Percentiles rank a stretch among this genome's conserved stretches.
Conservation (phyloP, 257 asterid genomes). For the Nicotiana noctiflora region DNA sequence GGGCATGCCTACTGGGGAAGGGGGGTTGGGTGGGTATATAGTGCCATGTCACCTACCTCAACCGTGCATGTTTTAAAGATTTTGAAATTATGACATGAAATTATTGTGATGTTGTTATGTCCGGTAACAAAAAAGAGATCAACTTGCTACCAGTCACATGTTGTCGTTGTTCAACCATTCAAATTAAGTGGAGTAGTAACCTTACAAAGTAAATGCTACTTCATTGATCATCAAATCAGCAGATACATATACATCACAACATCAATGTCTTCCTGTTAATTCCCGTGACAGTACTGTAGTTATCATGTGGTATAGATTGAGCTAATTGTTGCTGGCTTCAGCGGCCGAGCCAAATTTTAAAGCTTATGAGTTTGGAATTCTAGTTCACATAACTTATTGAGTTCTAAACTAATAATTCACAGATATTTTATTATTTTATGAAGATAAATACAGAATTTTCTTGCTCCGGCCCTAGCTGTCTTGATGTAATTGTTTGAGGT, state of each 20-base stretch:
- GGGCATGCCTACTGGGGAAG: too few species aligned
- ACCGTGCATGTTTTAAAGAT: too few species aligned
- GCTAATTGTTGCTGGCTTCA: background rate
- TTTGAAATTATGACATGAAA: too few species aligned
- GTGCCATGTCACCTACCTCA: background rate
- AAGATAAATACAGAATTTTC: too few species aligned
- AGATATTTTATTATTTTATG: too few species aligned
- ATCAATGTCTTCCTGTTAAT: background rate
- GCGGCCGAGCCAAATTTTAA: too few species aligned
- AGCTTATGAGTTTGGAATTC: too few species aligned
- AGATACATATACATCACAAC: background rate
- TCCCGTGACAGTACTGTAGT: background rate
- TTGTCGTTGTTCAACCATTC: slow-evolving; percentile 17
- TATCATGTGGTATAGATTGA: background rate
- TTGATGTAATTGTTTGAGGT: too few species aligned
- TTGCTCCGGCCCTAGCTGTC: too few species aligned
- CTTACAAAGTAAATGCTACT: background rate
- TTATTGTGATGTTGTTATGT: background rate
- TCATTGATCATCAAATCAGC: background rate
- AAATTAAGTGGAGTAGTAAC: background rate
- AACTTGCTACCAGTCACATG: slow-evolving; percentile 24
- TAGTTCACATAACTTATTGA: too few species aligned
- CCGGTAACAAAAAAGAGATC: background rate
- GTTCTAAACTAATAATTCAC: too few species aligned
- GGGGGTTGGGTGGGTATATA: background rate